phyloP scores from a whole-genome alignment of 441 rosid genomes.

The Aleurites moluccanus region DNA sequence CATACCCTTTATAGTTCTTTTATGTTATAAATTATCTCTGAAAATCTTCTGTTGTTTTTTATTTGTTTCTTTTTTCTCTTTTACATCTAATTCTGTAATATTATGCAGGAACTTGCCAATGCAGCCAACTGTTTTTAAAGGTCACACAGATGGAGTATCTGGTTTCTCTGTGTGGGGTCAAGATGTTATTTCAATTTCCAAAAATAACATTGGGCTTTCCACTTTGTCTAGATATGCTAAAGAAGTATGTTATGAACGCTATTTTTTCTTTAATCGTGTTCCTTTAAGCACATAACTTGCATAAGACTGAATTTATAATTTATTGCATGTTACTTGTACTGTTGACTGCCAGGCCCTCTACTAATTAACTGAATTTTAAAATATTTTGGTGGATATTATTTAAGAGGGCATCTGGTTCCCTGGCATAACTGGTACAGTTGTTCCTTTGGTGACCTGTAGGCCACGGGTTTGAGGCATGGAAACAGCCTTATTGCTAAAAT shows the following conservation, averaged over 20 bases:
- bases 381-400: not conserved
- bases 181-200: constrained; percentile 86
- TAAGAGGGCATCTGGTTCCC: too few species aligned
- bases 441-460: too few species aligned
- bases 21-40: not conserved
- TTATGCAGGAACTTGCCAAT: constrained; percentile 57
- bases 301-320: not conserved
- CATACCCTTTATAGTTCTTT: not conserved
- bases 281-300: constrained; percentile 4
- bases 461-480: too few species aligned
- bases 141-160: constrained; percentile 75
- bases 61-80: not conserved
- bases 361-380: not conserved
- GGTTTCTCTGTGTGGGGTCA: constrained; percentile 86
- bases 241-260: constrained; percentile 48
- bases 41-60: not conserved
- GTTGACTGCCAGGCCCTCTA: not conserved
- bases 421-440: too few species aligned
- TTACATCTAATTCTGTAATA: not conserved
- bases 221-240: constrained; percentile 56
- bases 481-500: too few species aligned
- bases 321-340: not conserved
- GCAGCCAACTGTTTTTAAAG: constrained; percentile 54
- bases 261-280: not conserved
- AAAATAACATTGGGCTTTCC: constrained; percentile 80